Base-by-base conservation (phyloP, 495 filamentous ascomycete species). In the Hypoxylon crocopeplum region DNA sequence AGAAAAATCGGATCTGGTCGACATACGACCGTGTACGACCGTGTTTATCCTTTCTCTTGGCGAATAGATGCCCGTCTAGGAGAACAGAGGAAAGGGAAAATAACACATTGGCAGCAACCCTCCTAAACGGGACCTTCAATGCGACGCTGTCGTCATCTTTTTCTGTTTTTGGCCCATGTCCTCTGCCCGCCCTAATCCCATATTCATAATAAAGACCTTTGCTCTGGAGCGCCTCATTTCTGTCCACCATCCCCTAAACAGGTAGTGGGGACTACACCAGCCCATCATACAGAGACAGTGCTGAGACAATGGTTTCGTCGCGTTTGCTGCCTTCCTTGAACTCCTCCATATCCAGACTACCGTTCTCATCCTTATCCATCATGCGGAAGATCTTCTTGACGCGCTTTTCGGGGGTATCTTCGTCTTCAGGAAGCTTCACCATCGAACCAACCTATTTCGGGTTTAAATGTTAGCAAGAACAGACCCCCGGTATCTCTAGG, bases 291-390 rank as follows among this genome's bases (percentile, higher is more conserved):
- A 98, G 81, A 45, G 93, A 97, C 64, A 98, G 79, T 10, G 95
- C 94, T 39, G 91, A 97, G 32, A 98, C 94, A 70, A 98, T 98
- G n/a, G 95, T 98, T 75, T 96, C 93, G 73, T 98, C 94, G 32
- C 92, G 90, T 80, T 97, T 95, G 76, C 91, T 96, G 67, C 95
- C 94, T 75, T 98, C 94, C 75, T 97, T 98, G 82, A 98, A 98
- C 73, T 98, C 94, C 44, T 92, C 86, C 82, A 97, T 90, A 74
- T 94, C 88, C 46, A 96, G 77, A 69, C 87, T 91, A 54, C 93
- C 88, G 68, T 98, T 97, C 79, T 98, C 93, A 70, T 98, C 94
- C 79, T 98, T 98, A 79, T 98, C 94, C 94, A 98, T 98, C 94
- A 98, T 97, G 65, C 89, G 86, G 79, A 98, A 98, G 73, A 98